Evolutionary conservation across 768 basidiomycete species (phyloP).

Genomic region (Leccinum subgranulosum): DNA sequence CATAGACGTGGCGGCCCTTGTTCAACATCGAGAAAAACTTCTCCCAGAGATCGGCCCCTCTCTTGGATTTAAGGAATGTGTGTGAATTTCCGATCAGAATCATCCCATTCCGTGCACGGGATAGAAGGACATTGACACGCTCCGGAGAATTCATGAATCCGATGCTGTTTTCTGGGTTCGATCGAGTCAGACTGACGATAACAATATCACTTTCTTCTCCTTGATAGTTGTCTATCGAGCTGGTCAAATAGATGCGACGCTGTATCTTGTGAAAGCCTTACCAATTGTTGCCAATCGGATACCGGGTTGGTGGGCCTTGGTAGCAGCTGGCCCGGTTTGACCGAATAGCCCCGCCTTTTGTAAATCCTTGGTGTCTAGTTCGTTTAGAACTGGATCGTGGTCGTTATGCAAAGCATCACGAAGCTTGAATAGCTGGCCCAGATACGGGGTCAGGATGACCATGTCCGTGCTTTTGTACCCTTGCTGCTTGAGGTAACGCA

Average conservation of each 20-base stretch:
- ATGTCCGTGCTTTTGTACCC: constrained; percentile 60
- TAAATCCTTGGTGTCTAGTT: constrained; percentile 60
- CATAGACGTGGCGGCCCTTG: constrained; percentile 44
- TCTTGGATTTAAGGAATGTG: constrained; percentile 56
- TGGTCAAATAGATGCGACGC: background rate
- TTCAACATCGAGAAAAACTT: constrained; percentile 45
- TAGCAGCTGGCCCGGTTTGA: constrained; percentile 31
- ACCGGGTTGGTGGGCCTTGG: constrained; percentile 36
- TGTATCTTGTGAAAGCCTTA: constrained; percentile 22
- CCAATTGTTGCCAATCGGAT: constrained; percentile 69
- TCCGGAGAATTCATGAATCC: constrained; percentile 73
- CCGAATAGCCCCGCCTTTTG: constrained; percentile 53
- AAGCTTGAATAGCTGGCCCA: constrained; percentile 59
- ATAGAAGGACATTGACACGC: constrained; percentile 70
- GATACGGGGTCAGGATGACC: constrained; percentile 67
- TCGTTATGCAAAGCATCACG: constrained; percentile 40
- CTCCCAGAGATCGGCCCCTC: constrained; percentile 51
- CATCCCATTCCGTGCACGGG: constrained; percentile 61
- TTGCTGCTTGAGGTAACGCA: constrained; percentile 65
- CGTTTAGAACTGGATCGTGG: constrained; percentile 59
- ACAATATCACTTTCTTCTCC: constrained; percentile 75
- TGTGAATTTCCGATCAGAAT: constrained; percentile 66
- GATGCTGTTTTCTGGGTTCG: constrained; percentile 53
- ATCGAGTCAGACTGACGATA: constrained; percentile 57
- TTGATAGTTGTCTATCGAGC: constrained; percentile 63